Evolutionary conservation across 805 yeast species (phyloP).

Genomic region (Myxozyma mucilagina): DNA sequence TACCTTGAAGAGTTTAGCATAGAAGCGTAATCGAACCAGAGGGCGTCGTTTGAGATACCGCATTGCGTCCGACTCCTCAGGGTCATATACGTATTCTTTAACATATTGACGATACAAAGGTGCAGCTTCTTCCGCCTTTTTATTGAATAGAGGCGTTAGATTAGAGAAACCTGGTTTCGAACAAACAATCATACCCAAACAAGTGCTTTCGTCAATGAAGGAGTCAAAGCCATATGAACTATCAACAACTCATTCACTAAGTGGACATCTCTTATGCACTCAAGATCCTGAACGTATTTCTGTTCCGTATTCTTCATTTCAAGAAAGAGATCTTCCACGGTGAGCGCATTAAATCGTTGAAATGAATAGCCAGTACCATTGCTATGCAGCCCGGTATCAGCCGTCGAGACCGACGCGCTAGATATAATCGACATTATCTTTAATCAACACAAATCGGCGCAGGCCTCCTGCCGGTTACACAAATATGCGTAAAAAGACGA

Average conservation of each 20-base stretch:
- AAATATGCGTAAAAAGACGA: not conserved
- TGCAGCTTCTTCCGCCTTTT: constrained; percentile 30
- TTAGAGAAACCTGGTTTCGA: not conserved
- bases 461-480: not conserved
- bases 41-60: constrained; percentile 33
- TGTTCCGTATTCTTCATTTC: constrained; percentile 23
- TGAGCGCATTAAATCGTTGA: constrained; percentile 22
- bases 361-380: not conserved
- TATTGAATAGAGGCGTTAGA: not conserved
- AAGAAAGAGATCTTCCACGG: constrained; percentile 27
- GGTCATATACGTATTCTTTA: constrained; percentile 22
- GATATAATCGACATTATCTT: constrained; percentile 11
- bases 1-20: constrained; percentile 34
- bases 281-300: constrained; percentile 21
- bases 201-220: constrained; percentile 16
- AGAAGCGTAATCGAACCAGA: constrained; percentile 34
- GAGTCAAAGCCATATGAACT: constrained; percentile 18
- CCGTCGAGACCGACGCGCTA: not conserved
- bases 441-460: too few relatives aligned
- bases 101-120: constrained; percentile 31
- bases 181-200: constrained; percentile 18
- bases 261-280: constrained; percentile 14
- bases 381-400: not conserved
- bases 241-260: constrained; percentile 22
- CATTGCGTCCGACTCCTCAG: constrained; percentile 29